Percentiles rank a stretch among this genome's conserved stretches.
phyloP scores from a whole-genome alignment of 1,284 basidiomycete genomes.

The Limonomyces culmigenus region DNA sequence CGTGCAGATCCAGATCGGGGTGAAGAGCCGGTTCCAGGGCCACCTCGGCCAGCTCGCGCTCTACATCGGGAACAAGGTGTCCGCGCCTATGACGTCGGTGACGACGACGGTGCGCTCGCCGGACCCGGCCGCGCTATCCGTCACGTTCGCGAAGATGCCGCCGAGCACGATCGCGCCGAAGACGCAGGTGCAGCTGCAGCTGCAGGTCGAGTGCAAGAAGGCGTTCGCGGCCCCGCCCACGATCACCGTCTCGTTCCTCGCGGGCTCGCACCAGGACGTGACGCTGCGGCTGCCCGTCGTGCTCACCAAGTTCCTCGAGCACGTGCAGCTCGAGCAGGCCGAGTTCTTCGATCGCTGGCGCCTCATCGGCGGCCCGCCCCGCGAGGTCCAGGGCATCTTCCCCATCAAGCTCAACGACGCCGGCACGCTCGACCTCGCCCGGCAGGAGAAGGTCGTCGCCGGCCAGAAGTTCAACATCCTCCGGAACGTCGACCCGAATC shows the following conservation, averaged over 20 bases:
- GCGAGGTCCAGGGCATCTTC: constrained; percentile 85
- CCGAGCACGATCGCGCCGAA: constrained; percentile 64
- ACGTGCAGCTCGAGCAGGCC: constrained; percentile 63
- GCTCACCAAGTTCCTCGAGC: constrained; percentile 86
- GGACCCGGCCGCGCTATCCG: constrained; percentile 59
- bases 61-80: constrained; percentile 93
- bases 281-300: constrained; percentile 77
- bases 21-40: constrained; percentile 93
- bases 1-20: constrained; percentile 83
- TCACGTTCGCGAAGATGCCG: constrained; percentile 81
- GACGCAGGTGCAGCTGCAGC: constrained; percentile 82
- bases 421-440: constrained; percentile 60
- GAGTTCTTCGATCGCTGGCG: constrained; percentile 99
- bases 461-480: constrained; percentile 70
- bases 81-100: constrained; percentile 76
- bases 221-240: constrained; percentile 67
- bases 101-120: constrained; percentile 67
- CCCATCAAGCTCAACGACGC: constrained; percentile 50
- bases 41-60: constrained; percentile 83
- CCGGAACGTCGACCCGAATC: constrained; percentile 73
- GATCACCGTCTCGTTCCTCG: constrained; percentile 82
- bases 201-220: constrained; percentile 90
- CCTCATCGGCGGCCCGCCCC: constrained; percentile 84
- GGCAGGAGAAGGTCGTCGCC: constrained; percentile 58
- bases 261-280: constrained; percentile 80